Evolutionary conservation across 179 eudicot genomes (phyloP), one percentile per base, ranked within the genome.

Genomic region (Beta macrorhiza): DNA sequence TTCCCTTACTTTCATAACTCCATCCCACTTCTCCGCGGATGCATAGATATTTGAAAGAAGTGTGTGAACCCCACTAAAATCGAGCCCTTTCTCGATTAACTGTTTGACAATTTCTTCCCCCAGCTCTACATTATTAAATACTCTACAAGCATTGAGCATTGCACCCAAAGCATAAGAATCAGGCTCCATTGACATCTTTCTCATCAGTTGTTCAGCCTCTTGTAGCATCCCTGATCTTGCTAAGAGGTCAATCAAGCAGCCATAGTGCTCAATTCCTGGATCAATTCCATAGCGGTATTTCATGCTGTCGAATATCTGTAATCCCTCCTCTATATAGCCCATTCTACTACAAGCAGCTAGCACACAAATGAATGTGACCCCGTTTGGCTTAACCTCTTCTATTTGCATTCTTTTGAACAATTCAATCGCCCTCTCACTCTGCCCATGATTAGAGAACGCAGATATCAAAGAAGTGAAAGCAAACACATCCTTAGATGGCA

Each of bases 1-100:
- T 80, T 86, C 87, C 81, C 98, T 84, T 49, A 90, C 84, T 37
- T 77, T 85, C 85, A 77, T 89, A 55, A 90, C 99, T 67, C 86
- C 84, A 44, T 86, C 90, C 98, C 97, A 93, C 78, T 91, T 87
- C 53, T 85, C 77, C n/a, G 84, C 79, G 0, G 90, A 87, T 32
- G 98, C 99, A 88, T 90, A 93, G 5, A 93, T 91, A 79, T 95
- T 92, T 3, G 97, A 93, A 75, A 95, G 88, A 25, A 93, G 93
- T 65, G 91, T 87, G 78, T 87, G 89, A 76, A 81, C 82, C 11
- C 98, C 98, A 56, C 92, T 84, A 70, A 82, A 88, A 69, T 90
- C 93, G 45, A 88, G 87, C 16, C 85, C 70, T 56, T n/a, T 79
- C 42, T 85, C 85, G 2, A 52, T 85, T 83, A 93, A 80, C 17